Conservation (phyloP, 495 filamentous ascomycete genomes). For the Trichoderma erinaceum region DNA sequence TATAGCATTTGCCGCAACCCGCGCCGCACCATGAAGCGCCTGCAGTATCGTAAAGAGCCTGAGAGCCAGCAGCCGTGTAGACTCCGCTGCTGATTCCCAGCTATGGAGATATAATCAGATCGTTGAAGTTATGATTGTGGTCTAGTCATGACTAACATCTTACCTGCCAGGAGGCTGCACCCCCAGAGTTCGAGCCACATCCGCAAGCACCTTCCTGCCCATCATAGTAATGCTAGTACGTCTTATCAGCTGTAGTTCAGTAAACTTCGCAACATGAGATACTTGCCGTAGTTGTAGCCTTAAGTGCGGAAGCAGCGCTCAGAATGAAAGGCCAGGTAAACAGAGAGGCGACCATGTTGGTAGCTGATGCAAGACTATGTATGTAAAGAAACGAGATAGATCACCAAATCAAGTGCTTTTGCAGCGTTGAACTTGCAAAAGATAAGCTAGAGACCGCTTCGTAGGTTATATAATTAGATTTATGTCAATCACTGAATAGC, state of each 20-base stretch:
- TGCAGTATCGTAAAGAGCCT: constrained; percentile 23
- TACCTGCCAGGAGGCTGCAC: constrained; percentile 27
- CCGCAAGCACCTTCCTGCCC: constrained; percentile 31
- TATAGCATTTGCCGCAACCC: constrained; percentile 37
- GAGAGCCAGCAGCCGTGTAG: constrained; percentile 31
- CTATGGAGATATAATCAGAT: neutral
- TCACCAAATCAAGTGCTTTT: too few species aligned
- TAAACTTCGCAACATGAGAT: neutral
- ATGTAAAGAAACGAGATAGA: too few species aligned
- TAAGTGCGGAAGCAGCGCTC: neutral
- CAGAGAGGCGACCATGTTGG: neutral
- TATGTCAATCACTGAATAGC: too few species aligned
- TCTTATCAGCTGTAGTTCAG: neutral
- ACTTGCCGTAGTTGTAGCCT: constrained; percentile 1
- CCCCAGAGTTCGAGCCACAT: constrained; percentile 24
- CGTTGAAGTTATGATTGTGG: neutral
- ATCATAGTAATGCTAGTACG: constrained; percentile 31
- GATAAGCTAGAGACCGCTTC: too few species aligned
- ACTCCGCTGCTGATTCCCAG: constrained; percentile 17
- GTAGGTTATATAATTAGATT: too few species aligned
- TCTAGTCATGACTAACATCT: neutral
- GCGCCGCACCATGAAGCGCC: constrained; percentile 34
- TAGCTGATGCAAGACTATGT: neutral
- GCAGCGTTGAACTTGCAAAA: too few species aligned
- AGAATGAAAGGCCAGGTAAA: neutral